Conservation (phyloP, 306 rosid species). For the Trifolium fragiferum region DNA sequence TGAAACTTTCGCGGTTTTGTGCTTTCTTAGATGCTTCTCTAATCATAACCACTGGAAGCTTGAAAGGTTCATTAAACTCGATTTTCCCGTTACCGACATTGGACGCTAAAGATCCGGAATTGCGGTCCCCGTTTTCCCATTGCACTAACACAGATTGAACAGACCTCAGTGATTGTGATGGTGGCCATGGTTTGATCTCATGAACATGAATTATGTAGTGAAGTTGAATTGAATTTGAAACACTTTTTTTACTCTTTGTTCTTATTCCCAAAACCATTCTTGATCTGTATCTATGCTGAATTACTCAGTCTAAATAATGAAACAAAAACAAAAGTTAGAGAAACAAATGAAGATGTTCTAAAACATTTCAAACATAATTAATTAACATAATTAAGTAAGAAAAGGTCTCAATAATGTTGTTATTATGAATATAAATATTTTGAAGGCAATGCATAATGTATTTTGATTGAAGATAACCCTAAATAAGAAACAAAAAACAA, state of each 20-base stretch:
- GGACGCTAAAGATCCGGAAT: slow-evolving; percentile 52
- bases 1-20: slow-evolving; percentile 52
- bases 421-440: neutral
- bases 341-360: slow-evolving; percentile 14
- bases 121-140: slow-evolving; percentile 75
- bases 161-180: slow-evolving; percentile 59
- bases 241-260: slow-evolving; percentile 64
- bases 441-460: slow-evolving; percentile 35
- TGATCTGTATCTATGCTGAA: slow-evolving; percentile 23
- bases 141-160: slow-evolving; percentile 63
- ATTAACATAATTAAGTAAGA: neutral
- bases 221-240: slow-evolving; percentile 53
- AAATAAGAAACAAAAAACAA: neutral
- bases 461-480: neutral
- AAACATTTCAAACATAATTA: slow-evolving; percentile 12
- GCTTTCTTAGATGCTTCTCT: slow-evolving; percentile 64
- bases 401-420: neutral
- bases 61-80: slow-evolving; percentile 60
- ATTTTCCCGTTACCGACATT: slow-evolving; percentile 52
- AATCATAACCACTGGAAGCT: slow-evolving; percentile 55
- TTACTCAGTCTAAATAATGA: slow-evolving; percentile 40
- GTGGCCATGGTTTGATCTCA: slow-evolving; percentile 87
- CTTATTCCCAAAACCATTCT: slow-evolving; percentile 85
- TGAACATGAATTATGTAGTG: slow-evolving; percentile 64
- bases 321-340: slow-evolving; percentile 39